These are phyloP conservation scores for Luffa acutangula DNA, from an alignment of 306 rosid genomes.

Conservation along the genomic window DNA sequence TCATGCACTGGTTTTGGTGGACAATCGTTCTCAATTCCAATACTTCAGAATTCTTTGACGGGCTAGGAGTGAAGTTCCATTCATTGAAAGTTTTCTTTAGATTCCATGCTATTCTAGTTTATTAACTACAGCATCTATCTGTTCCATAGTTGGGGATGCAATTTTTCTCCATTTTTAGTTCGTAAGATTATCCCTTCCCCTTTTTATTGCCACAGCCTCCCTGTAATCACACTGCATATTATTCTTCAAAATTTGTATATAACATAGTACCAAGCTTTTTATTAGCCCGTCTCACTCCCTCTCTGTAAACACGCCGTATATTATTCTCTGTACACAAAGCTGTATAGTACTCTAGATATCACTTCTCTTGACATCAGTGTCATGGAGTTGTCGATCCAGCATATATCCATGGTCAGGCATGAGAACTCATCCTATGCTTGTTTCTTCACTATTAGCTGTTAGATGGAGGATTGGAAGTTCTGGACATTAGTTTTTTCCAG, in stretches of 20 bases:
- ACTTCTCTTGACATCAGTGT: not conserved
- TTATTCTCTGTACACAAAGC: not conserved
- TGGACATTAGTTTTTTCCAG: not conserved
- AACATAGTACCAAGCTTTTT: not conserved
- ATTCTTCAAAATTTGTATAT: not conserved
- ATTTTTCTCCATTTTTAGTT: not conserved
- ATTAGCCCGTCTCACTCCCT: not conserved
- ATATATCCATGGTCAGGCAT: not conserved
- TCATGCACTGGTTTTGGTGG: not conserved
- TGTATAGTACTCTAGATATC: not conserved
- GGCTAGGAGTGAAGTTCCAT: not conserved
- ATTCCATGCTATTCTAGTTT: not conserved
- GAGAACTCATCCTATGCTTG: not conserved
- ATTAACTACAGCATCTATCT: not conserved
- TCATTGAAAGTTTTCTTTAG: not conserved
- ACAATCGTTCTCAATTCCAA: not conserved
- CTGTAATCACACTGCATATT: not conserved
- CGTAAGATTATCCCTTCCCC: not conserved
- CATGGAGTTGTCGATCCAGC: not conserved
- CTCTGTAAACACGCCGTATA: not conserved
- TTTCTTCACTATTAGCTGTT: not conserved
- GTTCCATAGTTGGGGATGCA: not conserved
- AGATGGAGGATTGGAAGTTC: not conserved
- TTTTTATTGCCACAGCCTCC: not conserved
- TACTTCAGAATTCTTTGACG: not conserved